phyloP scores from a whole-genome alignment of 805 yeast genomes.

The Metschnikowia gelsemii region DNA sequence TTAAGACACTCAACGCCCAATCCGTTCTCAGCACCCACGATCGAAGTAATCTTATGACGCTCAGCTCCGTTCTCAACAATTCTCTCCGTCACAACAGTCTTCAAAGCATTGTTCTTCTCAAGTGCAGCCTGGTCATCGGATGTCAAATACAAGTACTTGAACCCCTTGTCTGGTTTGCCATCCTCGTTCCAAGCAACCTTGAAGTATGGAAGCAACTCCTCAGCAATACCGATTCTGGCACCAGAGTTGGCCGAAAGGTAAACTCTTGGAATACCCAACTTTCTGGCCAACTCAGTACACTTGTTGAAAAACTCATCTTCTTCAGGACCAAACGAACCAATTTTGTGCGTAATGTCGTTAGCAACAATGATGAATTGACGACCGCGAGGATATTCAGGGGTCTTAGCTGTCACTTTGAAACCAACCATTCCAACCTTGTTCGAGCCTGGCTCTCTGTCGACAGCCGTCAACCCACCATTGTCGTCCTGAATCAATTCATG shows the following conservation, averaged over 20 bases:
- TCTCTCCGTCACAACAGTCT: slow-evolving; percentile 70
- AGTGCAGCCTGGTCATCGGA: slow-evolving; percentile 60
- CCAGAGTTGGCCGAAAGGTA: slow-evolving; percentile 98
- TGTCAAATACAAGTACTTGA: slow-evolving; percentile 80
- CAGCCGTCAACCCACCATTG: slow-evolving; percentile 76
- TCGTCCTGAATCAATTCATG: slow-evolving; percentile 86
- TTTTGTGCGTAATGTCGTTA: slow-evolving; percentile 94
- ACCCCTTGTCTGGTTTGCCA: slow-evolving; percentile 76
- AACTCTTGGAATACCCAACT: slow-evolving; percentile 90
- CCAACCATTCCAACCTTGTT: slow-evolving; percentile 98
- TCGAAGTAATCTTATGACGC: slow-evolving; percentile 75
- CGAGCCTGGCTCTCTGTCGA: slow-evolving; percentile 94
- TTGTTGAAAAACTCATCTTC: slow-evolving; percentile 91
- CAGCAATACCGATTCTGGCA: slow-evolving; percentile 98
- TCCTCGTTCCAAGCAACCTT: slow-evolving; percentile 92
- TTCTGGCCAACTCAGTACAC: slow-evolving; percentile 89
- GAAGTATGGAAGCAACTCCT: slow-evolving; percentile 85
- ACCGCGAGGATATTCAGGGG: slow-evolving; percentile 96
- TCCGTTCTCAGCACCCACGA: slow-evolving; percentile 94
- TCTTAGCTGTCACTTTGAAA: slow-evolving; percentile 83
- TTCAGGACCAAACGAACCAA: slow-evolving; percentile 97
- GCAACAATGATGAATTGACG: slow-evolving; percentile 92
- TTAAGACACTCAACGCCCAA: slow-evolving; percentile 97
- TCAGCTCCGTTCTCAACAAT: slow-evolving; percentile 82
- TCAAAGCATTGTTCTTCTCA: slow-evolving; percentile 57